Evolutionary conservation across 164 flowering plant species (phyloP).

Genomic region (Umbellularia californica): DNA sequence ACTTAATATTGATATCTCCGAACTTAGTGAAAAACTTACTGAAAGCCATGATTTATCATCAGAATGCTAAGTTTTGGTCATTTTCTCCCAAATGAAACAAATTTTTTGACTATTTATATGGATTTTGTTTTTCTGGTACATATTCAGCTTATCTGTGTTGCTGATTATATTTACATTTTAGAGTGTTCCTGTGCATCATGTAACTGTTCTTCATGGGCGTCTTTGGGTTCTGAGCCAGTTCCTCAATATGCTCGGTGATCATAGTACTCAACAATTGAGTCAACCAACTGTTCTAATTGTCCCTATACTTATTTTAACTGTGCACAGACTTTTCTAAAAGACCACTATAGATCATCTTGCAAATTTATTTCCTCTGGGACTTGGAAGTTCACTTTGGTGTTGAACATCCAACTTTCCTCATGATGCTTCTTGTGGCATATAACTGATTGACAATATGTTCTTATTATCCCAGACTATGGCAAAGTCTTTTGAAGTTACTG

Average conservation of each 20-base stretch:
- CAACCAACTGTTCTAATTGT: background rate
- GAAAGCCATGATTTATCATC: too few relatives aligned
- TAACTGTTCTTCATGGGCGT: too few relatives aligned
- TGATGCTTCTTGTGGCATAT: background rate
- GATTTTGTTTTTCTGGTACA: too few relatives aligned
- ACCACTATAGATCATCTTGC: background rate
- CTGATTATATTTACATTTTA: too few relatives aligned
- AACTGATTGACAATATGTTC: slow-evolving; percentile 6
- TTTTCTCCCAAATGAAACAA: too few relatives aligned
- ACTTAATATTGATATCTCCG: too few relatives aligned
- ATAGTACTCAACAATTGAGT: background rate
- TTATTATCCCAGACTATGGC: slow-evolving; percentile 64
- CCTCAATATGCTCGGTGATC: background rate
- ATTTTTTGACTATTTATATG: too few relatives aligned
- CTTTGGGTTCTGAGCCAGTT: too few relatives aligned
- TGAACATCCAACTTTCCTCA: background rate
- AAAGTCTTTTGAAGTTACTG: slow-evolving; percentile 92
- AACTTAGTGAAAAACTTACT: too few relatives aligned
- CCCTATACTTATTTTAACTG: background rate
- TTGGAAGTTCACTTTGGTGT: background rate
- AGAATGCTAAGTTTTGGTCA: too few relatives aligned
- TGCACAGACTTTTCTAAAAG: background rate
- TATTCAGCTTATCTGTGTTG: too few relatives aligned
- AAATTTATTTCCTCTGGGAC: background rate
- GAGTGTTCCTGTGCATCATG: too few relatives aligned